These are phyloP conservation scores for Iris pallida DNA, from an alignment of 116 monocot species.

Conservation along the genomic window DNA sequence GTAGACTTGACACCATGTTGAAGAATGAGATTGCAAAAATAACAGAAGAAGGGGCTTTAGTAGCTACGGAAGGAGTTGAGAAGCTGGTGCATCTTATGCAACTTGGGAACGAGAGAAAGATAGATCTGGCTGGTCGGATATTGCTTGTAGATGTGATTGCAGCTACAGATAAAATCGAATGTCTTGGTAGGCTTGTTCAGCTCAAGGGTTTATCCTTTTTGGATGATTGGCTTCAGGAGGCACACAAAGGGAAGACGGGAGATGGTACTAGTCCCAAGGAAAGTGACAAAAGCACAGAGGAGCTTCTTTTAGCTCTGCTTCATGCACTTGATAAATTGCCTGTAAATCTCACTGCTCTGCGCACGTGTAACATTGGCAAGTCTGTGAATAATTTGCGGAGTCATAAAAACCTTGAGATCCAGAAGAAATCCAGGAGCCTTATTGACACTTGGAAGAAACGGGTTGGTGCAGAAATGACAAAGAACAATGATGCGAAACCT, in stretches of 20 bases:
- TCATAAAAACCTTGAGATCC: slow-evolving; percentile 88
- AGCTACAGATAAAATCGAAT: slow-evolving; percentile 73
- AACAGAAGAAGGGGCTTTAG: slow-evolving; percentile 81
- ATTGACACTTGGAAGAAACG: slow-evolving; percentile 99
- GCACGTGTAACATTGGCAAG: slow-evolving; percentile 80
- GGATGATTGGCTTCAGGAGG: slow-evolving; percentile 98
- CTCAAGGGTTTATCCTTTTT: slow-evolving; percentile 68
- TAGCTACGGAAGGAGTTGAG: slow-evolving; percentile 63
- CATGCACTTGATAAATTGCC: slow-evolving; percentile 90
- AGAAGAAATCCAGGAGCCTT: slow-evolving; percentile 86
- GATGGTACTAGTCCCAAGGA: slow-evolving; percentile 79
- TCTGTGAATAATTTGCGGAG: slow-evolving; percentile 87
- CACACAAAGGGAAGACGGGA: slow-evolving; percentile 76
- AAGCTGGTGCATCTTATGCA: slow-evolving; percentile 81
- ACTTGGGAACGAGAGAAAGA: slow-evolving; percentile 55
- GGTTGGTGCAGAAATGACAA: slow-evolving; percentile 85
- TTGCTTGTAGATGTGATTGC: slow-evolving; percentile 88
- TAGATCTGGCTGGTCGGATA: slow-evolving; percentile 64
- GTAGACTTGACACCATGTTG: slow-evolving; percentile 48
- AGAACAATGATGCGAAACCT: slow-evolving; percentile 61
- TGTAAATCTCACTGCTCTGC: slow-evolving; percentile 81
- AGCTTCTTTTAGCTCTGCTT: slow-evolving; percentile 76
- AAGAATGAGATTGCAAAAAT: slow-evolving; percentile 79
- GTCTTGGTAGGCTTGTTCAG: slow-evolving; percentile 78
- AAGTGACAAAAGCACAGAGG: slow-evolving; percentile 75